Base-by-base conservation (phyloP, 148 eudicot genomes). In the Mesembryanthemum crystallinum region DNA sequence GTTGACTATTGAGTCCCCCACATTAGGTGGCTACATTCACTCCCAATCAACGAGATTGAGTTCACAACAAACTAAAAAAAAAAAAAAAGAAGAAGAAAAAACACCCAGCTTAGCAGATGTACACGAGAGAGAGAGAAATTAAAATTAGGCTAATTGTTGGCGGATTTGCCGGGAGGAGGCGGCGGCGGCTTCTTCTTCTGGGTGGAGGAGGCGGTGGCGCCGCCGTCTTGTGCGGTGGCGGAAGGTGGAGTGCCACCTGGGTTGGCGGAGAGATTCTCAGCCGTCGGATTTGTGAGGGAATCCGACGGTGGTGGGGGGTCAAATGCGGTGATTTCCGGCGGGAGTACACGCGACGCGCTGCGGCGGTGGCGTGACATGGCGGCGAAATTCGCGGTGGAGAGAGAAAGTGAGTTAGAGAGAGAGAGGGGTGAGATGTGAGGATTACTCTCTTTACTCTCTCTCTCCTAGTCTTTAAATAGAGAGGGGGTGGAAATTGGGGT, bases 281-380 rank as follows among this genome's bases (percentile, higher is more conserved):
- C 72, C 35, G 72, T 45, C 15, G 5, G 45, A 30, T 64, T 64
- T n/a, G 33, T 8, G 58, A 47, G 58, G 23, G 52, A 18, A 47
- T 69, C 39, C 4, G n/a, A 27, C 64, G 64, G 45, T 72, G 64
- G 63, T n/a, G 78, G 64, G 8, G 78, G 64, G 8, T 77, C 62
- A 37, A 73, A 73, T 64, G 75, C 24, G 23, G 57, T 37, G 28
- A 77, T 47, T 15, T 77, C 80, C 20, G 80, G 80, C 18, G 80
- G 80, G 12, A 77, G 75, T 17, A 71, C 75, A 30, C 65, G 69
- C 1, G 80, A 77, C 8, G 80, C 49, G 51, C 63, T 75, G 65
- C 80, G 80, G 70, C 75, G 80, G 62, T 71, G 80, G 47, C 80
- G 80, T 12, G 80, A 77, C 80, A 77, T 77, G 39, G 39, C 39